Evolutionary conservation across 306 rosid genomes (phyloP).

Genomic region (Comarum palustre): DNA sequence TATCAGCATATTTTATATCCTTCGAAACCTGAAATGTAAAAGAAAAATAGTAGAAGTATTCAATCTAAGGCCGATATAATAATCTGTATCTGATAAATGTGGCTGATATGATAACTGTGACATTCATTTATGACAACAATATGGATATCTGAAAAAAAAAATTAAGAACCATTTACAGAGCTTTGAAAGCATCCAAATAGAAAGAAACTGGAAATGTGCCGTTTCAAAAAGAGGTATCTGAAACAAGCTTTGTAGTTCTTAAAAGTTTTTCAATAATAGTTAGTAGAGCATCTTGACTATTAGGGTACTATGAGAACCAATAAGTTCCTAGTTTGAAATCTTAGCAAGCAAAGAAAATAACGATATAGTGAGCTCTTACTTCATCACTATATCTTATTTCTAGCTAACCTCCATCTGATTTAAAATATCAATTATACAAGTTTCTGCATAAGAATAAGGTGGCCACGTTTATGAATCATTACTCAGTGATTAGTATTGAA

Average conservation of each 20-base stretch:
- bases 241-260: background rate
- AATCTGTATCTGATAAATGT: background rate
- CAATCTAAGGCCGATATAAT: conserved; percentile 15
- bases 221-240: background rate
- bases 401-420: background rate
- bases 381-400: conserved; percentile 5
- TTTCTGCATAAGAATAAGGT: background rate
- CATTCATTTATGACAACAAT: background rate
- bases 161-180: background rate
- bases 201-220: background rate
- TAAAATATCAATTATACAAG: no score
- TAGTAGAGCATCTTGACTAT: background rate
- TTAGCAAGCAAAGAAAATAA: background rate
- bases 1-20: conserved; percentile 94
- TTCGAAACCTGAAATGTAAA: conserved; percentile 72
- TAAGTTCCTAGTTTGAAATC: background rate
- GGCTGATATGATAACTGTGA: background rate
- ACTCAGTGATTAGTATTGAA: background rate
- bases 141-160: conserved; percentile 10
- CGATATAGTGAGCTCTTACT: background rate
- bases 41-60: conserved; percentile 8
- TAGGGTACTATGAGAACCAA: background rate
- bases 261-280: background rate
- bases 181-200: background rate
- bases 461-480: background rate